phyloP scores from a whole-genome alignment of 108 stramenopile species.

The Cylindrotheca fusiformis region DNA sequence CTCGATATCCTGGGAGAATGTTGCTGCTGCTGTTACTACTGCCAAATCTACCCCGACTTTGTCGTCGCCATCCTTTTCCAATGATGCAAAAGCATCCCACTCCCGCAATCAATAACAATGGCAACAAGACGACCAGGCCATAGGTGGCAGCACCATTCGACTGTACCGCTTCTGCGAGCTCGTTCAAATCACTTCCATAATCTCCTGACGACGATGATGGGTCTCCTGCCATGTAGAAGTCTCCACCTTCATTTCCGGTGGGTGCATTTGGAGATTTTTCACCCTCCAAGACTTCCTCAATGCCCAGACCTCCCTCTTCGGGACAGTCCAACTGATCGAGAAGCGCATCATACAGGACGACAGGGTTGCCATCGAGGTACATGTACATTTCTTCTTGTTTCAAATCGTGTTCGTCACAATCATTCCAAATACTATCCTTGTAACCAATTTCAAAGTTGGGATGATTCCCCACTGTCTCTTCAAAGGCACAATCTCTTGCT shows the following conservation, averaged over 20 bases:
- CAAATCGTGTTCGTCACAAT: slow-evolving; percentile 8
- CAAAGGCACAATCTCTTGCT: slow-evolving; percentile 25
- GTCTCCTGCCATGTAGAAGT: background rate
- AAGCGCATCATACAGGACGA: slow-evolving; percentile 11
- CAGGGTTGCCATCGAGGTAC: slow-evolving; percentile 3
- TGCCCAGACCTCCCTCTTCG: background rate
- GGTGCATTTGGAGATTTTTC: background rate
- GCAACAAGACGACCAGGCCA: background rate
- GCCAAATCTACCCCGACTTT: background rate
- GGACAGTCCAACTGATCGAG: slow-evolving; percentile 25
- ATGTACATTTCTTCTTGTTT: background rate
- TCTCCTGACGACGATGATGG: no score
- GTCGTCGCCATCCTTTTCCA: background rate
- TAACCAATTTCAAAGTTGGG: slow-evolving; percentile 16
- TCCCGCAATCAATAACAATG: no score
- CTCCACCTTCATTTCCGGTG: background rate
- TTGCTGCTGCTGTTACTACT: background rate
- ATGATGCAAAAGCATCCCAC: no score
- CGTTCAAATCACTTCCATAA: background rate
- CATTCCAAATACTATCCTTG: slow-evolving; percentile 11
- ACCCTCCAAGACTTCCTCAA: background rate
- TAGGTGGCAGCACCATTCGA: background rate
- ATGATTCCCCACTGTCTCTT: background rate
- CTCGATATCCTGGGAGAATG: background rate
- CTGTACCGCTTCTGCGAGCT: background rate